Percentiles rank a stretch among this genome's conserved stretches.
phyloP scores from a whole-genome alignment of 108 stramenopile genomes.

The Asterionellopsis glacialis region DNA sequence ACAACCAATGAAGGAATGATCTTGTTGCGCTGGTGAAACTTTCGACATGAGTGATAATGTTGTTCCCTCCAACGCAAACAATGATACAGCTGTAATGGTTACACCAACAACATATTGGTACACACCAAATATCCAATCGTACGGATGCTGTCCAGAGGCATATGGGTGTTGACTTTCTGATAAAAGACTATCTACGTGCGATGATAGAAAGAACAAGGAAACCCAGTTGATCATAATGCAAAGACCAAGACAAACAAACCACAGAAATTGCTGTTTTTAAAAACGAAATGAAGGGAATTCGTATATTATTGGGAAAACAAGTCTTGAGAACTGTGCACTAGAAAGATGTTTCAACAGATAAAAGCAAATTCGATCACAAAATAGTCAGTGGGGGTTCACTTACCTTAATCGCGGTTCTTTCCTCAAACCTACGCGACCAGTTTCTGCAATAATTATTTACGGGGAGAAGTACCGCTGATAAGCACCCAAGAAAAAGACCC shows the following conservation, averaged over 20 bases:
- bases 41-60: conserved; percentile 69
- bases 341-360: too few relatives aligned
- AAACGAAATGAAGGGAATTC: too few relatives aligned
- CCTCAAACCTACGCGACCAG: conserved; percentile 54
- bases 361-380: too few relatives aligned
- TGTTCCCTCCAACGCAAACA: conserved; percentile 58
- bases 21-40: conserved; percentile 36
- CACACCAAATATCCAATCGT: conserved; percentile 70
- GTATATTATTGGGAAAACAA: too few relatives aligned
- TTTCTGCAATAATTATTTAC: conserved; percentile 56
- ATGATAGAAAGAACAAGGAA: conserved; percentile 25
- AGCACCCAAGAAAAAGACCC: conserved; percentile 39
- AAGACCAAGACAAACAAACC: conserved; percentile 37
- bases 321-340: too few relatives aligned
- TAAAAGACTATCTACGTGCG: conserved; percentile 24
- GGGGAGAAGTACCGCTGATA: conserved; percentile 50
- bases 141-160: conserved; percentile 10
- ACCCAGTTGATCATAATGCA: conserved; percentile 57
- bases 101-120: conserved; percentile 61
- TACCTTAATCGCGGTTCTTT: conserved; percentile 51
- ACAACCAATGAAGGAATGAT: conserved; percentile 42
- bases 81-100: conserved; percentile 45
- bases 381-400: too few relatives aligned
- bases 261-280: conserved; percentile 21
- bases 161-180: conserved; percentile 11